Evolutionary conservation across 1,284 basidiomycete species (phyloP).

Genomic region (Leccinum fallax): DNA sequence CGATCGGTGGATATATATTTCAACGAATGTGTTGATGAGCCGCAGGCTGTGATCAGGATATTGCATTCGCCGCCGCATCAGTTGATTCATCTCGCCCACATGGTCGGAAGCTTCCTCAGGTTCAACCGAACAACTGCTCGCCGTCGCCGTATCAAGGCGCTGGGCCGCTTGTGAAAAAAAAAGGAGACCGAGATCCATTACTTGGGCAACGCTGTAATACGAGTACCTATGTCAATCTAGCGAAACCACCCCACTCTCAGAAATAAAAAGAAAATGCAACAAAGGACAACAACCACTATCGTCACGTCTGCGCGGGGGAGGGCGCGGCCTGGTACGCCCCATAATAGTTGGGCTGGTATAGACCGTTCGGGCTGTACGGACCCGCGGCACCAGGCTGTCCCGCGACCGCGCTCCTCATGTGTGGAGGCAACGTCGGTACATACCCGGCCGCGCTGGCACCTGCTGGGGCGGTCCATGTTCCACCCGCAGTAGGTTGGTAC

Average conservation of each 20-base stretch:
- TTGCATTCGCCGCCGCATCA: background rate
- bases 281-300: background rate
- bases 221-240: conserved; percentile 26
- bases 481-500: conserved; percentile 30
- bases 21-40: background rate
- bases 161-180: background rate
- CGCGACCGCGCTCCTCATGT: conserved; percentile 34
- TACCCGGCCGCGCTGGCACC: conserved; percentile 24
- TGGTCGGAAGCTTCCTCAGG: background rate
- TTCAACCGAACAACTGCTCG: background rate
- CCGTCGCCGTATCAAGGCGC: background rate
- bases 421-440: conserved; percentile 46
- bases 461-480: conserved; percentile 26
- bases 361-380: conserved; percentile 15
- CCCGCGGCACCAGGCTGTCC: conserved; percentile 28
- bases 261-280: background rate
- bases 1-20: background rate
- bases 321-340: conserved; percentile 37
- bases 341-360: conserved; percentile 37
- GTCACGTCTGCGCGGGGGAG: conserved; percentile 35
- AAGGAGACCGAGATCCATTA: conserved; percentile 16
- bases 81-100: background rate
- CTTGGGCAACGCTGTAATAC: conserved; percentile 13
- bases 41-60: background rate
- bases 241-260: conserved; percentile 4